phyloP scores from a whole-genome alignment of 2,329 filamentous ascomycete genomes.

The Cercospora sojina region DNA sequence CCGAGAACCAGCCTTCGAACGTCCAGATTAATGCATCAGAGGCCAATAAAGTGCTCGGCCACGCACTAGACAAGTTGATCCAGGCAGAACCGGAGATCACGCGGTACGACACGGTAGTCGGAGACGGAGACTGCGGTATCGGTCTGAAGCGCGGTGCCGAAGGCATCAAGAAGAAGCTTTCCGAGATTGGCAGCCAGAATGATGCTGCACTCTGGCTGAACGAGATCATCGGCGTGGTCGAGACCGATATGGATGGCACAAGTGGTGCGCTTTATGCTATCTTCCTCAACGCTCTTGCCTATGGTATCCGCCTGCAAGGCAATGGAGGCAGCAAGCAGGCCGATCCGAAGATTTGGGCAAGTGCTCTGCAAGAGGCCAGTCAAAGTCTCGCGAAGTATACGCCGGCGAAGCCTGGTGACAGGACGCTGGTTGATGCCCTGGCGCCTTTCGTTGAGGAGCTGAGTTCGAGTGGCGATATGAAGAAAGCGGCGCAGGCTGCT shows the following conservation, averaged over 20 bases:
- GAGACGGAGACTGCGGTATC: slow-evolving; percentile 87
- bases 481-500: slow-evolving; percentile 72
- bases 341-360: slow-evolving; percentile 56
- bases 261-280: slow-evolving; percentile 80
- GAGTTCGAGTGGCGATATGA: slow-evolving; percentile 62
- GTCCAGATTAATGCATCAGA: slow-evolving; percentile 53
- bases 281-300: slow-evolving; percentile 81
- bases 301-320: slow-evolving; percentile 60
- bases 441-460: slow-evolving; percentile 81
- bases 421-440: slow-evolving; percentile 86
- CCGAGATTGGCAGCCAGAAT: slow-evolving; percentile 37
- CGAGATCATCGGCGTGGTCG: slow-evolving; percentile 62
- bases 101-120: slow-evolving; percentile 74
- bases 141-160: slow-evolving; percentile 85
- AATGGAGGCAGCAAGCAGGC: slow-evolving; percentile 36
- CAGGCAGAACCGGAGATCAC: slow-evolving; percentile 65
- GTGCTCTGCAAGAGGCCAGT: slow-evolving; percentile 69
- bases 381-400: slow-evolving; percentile 78
- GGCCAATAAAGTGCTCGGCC: slow-evolving; percentile 54
- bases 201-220: slow-evolving; percentile 62
- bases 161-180: slow-evolving; percentile 50
- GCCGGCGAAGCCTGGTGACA: slow-evolving; percentile 81
- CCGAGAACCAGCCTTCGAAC: slow-evolving; percentile 53
- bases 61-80: slow-evolving; percentile 62
- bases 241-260: slow-evolving; percentile 71